Base-by-base conservation (phyloP, 2,329 filamentous ascomycete genomes). In the Clonostachys sp. region DNA sequence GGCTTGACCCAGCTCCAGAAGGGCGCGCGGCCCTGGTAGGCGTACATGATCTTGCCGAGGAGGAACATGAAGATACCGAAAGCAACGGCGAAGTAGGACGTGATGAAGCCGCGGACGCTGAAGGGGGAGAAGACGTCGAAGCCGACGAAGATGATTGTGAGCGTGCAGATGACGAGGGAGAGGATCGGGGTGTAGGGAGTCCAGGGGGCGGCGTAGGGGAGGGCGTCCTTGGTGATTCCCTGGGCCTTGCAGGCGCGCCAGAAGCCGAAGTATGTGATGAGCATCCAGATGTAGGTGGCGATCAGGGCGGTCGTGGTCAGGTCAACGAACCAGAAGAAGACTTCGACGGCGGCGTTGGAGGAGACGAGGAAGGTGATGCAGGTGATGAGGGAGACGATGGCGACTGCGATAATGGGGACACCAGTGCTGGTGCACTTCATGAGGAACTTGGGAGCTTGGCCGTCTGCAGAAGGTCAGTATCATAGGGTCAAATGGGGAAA, bases 1-100 rank as follows among this genome's bases (percentile, higher is more conserved):
- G 80, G 70, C 42, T 68, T 70, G 45, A 76, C 64, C 24, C 24
- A 30, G 24, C 24, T 30, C 2, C 3, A 30, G 50, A 77, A 72
- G 53, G 75, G 81, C 0, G 84, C 87, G 57, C 72, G 74, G 24
- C 24, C 24, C 62, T 84, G 80, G 53, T 79, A 48, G 24, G 24
- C 24, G 24, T 30, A 30, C 24, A 30, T 30, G 2, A 86, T 9
- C 65, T 90, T 91, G 80, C 84, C 89, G 6, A 73, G 75, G 4
- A 85, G 30, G 57, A 80, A 91, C 10, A 90, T 67, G 6, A 71
- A 58, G 36, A 74, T 55, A 45, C 75, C 77, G 54, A 78, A 79
- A 5, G 72, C 70, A 33, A 80, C 63, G 9, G 68, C 74, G 55
- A 81, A 78, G 60, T 81, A 81, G 14, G 67, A 67, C 3, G 77